Base-by-base conservation (phyloP, 495 filamentous ascomycete genomes). In the Penicillium diatomitis region DNA sequence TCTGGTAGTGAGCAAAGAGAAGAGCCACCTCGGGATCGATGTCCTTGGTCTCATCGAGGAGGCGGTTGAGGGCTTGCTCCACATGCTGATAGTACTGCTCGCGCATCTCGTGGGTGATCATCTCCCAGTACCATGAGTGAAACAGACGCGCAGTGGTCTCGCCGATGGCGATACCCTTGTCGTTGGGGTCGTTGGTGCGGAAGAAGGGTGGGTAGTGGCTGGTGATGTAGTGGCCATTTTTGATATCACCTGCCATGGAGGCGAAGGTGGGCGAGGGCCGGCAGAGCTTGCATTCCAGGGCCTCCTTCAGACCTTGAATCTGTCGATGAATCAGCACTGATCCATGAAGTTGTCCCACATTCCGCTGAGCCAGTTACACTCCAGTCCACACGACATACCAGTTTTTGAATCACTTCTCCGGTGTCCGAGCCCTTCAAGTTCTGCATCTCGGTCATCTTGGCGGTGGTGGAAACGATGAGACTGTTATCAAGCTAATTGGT, bases 261-360 rank as follows among this genome's bases (percentile, higher is more conserved):
- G 48, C 39, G 11, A 48, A 55, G 8, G 50, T 62, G 38, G 50
- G 48, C 5, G 41, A 41, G 39, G 62, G 49, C 4, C 45, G 41
- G 50, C 65, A 68, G 6, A 56, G 54, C 10, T 48, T 56, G 46
- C 67, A 68, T 35, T 46, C 41, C 7, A 70, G 56, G 32, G 65
- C 67, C 54, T 68, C 65, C 44, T 64, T 52, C 29, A 68, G 50
- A 4, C 55, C 51, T 28, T 54, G 44, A 10, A 52, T 41, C 48
- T 55, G 20, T 20, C 20, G 20, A 30, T n/a, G 34, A 27, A 37
- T 30, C 1, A 5, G 33, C 1, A 5, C 4, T 0, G 12, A 4
- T 48, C n/a, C 41, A 39, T 35, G 12, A 3, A 37, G 20, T 45
- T 12, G 6, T 20, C 10, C 6, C 34, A 4, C n/a, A 36, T 10